Percentiles rank a stretch among this genome's conserved stretches.
phyloP scores from a whole-genome alignment of 2,329 filamentous ascomycete species.

The Arthrocladium fulminans region DNA sequence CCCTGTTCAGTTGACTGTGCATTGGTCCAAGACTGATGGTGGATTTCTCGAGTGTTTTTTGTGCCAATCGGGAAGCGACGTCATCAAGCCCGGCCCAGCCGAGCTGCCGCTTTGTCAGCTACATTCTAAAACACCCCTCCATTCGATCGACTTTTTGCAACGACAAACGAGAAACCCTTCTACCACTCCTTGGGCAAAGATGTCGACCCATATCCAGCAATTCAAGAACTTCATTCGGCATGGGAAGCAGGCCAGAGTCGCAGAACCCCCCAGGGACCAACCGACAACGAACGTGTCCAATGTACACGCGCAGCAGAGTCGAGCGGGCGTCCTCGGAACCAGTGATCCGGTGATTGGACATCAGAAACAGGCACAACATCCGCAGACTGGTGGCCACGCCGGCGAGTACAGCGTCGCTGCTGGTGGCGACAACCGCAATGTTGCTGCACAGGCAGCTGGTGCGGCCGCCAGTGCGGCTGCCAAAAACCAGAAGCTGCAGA shows the following conservation, averaged over 20 bases:
- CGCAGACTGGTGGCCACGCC: conserved; percentile 33
- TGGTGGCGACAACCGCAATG: conserved; percentile 52
- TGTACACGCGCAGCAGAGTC: conserved; percentile 56
- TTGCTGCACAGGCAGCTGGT: conserved; percentile 59
- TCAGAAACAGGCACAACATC: conserved; percentile 35
- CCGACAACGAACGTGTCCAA: conserved; percentile 55
- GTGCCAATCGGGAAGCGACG: not conserved
- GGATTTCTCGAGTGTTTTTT: too few relatives aligned
- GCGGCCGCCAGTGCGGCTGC: conserved; percentile 55
- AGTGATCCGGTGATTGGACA: conserved; percentile 55
- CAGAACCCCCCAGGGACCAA: conserved; percentile 50
- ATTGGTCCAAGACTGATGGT: too few relatives aligned
- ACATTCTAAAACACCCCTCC: not conserved
- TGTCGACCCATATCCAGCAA: conserved; percentile 30
- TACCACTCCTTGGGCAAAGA: not conserved
- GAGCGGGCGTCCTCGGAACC: conserved; percentile 40
- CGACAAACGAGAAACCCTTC: not conserved
- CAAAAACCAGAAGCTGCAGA: conserved; percentile 49
- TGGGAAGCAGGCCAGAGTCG: conserved; percentile 81
- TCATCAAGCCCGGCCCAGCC: not conserved
- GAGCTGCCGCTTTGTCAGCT: conserved; percentile 8
- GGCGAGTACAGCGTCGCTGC: conserved; percentile 56
- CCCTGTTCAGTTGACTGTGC: too few relatives aligned
- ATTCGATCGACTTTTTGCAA: not conserved
- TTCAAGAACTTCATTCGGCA: conserved; percentile 98